phyloP scores from a whole-genome alignment of 2,329 filamentous ascomycete species.

The Fusarium guadeloupense region DNA sequence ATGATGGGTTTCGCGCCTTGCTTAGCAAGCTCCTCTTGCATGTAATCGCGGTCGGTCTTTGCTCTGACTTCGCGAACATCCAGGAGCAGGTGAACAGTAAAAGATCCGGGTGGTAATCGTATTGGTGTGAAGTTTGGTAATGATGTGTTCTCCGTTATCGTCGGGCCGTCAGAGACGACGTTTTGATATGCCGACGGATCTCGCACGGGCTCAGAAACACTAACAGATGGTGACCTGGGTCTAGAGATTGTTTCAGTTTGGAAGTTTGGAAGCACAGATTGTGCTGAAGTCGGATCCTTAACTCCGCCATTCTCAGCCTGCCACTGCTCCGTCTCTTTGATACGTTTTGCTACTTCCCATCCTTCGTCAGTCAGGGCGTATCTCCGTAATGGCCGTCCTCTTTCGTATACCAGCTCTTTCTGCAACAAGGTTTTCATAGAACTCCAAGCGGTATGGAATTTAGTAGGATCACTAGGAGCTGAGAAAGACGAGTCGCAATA shows the following conservation, averaged over 20 bases:
- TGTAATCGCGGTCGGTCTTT: slow-evolving; percentile 78
- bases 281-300: slow-evolving; percentile 10
- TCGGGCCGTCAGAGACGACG: slow-evolving; percentile 53
- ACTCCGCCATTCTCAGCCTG: slow-evolving; percentile 38
- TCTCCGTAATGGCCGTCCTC: slow-evolving; percentile 71
- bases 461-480: slow-evolving; percentile 71
- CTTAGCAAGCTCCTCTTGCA: slow-evolving; percentile 75
- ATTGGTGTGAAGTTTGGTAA: slow-evolving; percentile 67
- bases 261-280: slow-evolving; percentile 2
- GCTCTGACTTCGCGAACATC: slow-evolving; percentile 80
- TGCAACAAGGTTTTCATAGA: slow-evolving; percentile 80
- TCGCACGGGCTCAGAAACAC: slow-evolving; percentile 13
- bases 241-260: not conserved
- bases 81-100: slow-evolving; percentile 76
- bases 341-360: slow-evolving; percentile 75
- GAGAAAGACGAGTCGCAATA: slow-evolving; percentile 79
- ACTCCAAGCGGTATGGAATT: slow-evolving; percentile 82
- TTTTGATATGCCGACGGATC: slow-evolving; percentile 47
- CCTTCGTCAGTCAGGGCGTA: slow-evolving; percentile 81
- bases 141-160: slow-evolving; percentile 41
- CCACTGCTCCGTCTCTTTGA: slow-evolving; percentile 63
- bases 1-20: slow-evolving; percentile 72
- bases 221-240: slow-evolving; percentile 31
- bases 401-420: slow-evolving; percentile 78
- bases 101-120: slow-evolving; percentile 69